These are phyloP conservation scores for Porcisia deanei DNA, from an alignment of 208 protist species.

Conservation along the genomic window DNA sequence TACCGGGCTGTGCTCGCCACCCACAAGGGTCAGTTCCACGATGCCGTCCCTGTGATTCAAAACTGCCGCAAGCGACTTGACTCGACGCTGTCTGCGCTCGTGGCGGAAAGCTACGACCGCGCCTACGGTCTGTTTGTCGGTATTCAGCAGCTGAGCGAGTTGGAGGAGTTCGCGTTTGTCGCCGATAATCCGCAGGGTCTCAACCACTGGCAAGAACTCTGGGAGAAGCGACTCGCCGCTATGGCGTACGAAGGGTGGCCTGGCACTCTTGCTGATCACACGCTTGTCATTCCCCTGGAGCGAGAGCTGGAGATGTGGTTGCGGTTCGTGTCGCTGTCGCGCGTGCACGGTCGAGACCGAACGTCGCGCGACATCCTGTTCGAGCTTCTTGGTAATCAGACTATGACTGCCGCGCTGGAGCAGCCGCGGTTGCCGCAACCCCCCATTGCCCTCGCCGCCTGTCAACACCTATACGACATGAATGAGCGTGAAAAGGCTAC, in stretches of 20 bases:
- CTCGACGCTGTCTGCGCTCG: slow-evolving; percentile 94
- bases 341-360: slow-evolving; percentile 83
- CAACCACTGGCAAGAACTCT: slow-evolving; percentile 84
- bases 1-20: slow-evolving; percentile 88
- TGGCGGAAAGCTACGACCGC: slow-evolving; percentile 98
- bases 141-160: slow-evolving; percentile 98
- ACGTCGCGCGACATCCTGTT: slow-evolving; percentile 91
- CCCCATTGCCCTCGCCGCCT: slow-evolving; percentile 74
- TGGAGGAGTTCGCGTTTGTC: slow-evolving; percentile 97
- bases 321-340: slow-evolving; percentile 96
- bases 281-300: slow-evolving; percentile 92
- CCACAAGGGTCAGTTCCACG: slow-evolving; percentile 70
- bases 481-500: slow-evolving; percentile 69
- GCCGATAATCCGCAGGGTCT: slow-evolving; percentile 59
- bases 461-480: slow-evolving; percentile 90
- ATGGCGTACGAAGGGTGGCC: slow-evolving; percentile 97
- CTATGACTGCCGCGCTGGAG: slow-evolving; percentile 60
- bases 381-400: slow-evolving; percentile 80
- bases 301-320: slow-evolving; percentile 97
- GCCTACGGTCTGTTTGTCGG: slow-evolving; percentile 97
- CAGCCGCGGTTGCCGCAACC: slow-evolving; percentile 59
- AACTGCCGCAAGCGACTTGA: slow-evolving; percentile 93
- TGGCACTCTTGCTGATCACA: slow-evolving; percentile 96
- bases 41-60: slow-evolving; percentile 91
- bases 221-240: slow-evolving; percentile 78